Percentiles rank a stretch among this genome's conserved stretches.
Conservation (phyloP, 306 rosid genomes). For the Herpetospermum pedunculosum region DNA sequence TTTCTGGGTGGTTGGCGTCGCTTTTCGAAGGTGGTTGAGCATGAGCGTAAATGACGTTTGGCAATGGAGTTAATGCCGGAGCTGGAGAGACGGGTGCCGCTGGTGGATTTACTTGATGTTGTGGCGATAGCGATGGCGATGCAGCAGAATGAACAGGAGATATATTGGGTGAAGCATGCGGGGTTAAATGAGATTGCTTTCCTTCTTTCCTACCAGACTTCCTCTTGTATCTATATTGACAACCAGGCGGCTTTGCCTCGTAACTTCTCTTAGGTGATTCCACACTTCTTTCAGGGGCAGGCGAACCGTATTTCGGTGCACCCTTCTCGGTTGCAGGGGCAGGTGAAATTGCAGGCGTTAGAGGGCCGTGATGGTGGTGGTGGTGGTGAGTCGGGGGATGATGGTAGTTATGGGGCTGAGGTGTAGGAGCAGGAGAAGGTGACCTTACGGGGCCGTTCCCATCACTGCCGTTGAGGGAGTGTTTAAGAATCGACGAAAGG, state of each 20-base stretch:
- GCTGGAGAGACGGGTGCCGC: conserved; percentile 28
- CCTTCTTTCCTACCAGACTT: conserved; percentile 27
- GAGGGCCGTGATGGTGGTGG: conserved; percentile 19
- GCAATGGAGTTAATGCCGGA: conserved; percentile 64
- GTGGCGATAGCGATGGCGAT: conserved; percentile 26
- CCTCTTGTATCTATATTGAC: conserved; percentile 28
- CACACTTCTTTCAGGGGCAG: conserved; percentile 24
- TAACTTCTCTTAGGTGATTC: conserved; percentile 29
- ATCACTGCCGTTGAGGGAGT: conserved; percentile 52
- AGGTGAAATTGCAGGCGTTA: conserved; percentile 50
- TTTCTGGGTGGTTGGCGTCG: conserved; percentile 23
- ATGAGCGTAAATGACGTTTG: conserved; percentile 62
- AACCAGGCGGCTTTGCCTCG: conserved; percentile 54
- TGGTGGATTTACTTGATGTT: conserved; percentile 29
- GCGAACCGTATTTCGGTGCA: conserved; percentile 30
- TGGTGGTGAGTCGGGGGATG: conserved; percentile 46
- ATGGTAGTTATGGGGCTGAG: conserved; percentile 33
- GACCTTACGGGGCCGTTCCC: conserved; percentile 31
- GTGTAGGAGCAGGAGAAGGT: conserved; percentile 60
- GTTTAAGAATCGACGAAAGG: conserved; percentile 62
- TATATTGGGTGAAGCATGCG: conserved; percentile 35
- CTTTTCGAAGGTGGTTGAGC: conserved; percentile 55
- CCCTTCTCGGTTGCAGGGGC: conserved; percentile 19
- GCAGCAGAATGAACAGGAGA: conserved; percentile 24
- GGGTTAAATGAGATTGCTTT: conserved; percentile 33